Evolutionary conservation across 2,329 filamentous ascomycete species (phyloP), one percentile per base, ranked within the genome.

Genomic region (Harringtonia aguacate): DNA sequence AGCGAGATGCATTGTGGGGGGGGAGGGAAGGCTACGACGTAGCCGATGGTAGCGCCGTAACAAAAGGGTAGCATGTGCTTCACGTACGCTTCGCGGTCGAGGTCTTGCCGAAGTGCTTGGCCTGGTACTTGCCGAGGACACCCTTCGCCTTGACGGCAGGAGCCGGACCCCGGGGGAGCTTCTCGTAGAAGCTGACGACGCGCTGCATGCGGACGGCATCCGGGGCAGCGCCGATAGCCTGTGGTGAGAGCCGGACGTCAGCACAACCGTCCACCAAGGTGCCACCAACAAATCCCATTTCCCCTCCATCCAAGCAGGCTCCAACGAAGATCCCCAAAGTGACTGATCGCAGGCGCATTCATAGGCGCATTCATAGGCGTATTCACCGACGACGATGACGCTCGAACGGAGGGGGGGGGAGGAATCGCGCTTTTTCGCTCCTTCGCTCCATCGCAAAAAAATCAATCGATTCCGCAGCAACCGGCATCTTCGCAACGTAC

Each of bases 151-250:
- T 80, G 56, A 79, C 67, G 67, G 87, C 81, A 59, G 92, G 89
- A 60, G 89, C 89, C 56, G 86, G 68, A 58, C 92, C 94, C 62
- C 89, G 87, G 63, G 94, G 92, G 48, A 98, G 87, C 70, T 90
- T 94, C 75, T 94, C 87, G 79, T 98, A 98, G 79, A 98, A 97
- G 73, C 78, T 86, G 67, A 97, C 90, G 58, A 98, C 88, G 60
- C 89, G 86, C 67, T 94, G 85, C 92, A 98, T 97, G 66, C 90
- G 87, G 62, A 88, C 79, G 63, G 92, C 92, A 80, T 97, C 90
- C 63, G 89, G 86, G 57, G 89, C 88, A 63, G 85, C 84, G 61
- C 92, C 90, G 63, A 98, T 88, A 58, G 86, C 89, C 92, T 97
- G 65, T 55, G 36, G 46, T 48, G 49, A 30, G 21, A 8, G 35